A percentile compares a stretch with the other conserved stretches of the same genome.
phyloP scores from a whole-genome alignment of 192 early-diverging fungal genomes.

The Coemansia sp. region DNA sequence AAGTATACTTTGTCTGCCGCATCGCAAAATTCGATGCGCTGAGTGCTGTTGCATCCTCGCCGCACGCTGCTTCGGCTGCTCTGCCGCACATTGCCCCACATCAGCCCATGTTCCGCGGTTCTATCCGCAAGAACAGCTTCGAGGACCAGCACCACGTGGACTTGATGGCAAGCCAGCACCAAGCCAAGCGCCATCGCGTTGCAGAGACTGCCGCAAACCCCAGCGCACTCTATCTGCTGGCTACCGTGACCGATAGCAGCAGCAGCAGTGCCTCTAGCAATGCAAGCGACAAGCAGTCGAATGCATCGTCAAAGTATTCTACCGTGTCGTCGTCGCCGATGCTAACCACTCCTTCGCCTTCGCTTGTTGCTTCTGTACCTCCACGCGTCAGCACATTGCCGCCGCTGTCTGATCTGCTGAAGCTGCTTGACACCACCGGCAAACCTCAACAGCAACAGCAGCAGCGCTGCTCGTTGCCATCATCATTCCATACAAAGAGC shows the following conservation, averaged over 20 bases:
- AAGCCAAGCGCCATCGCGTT: slow-evolving; percentile 18
- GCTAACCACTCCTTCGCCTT: slow-evolving; percentile 21
- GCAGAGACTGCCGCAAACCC: background rate
- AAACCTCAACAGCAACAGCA: slow-evolving; percentile 7
- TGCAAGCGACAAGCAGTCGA: background rate
- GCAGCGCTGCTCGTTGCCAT: background rate
- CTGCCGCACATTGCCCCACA: slow-evolving; percentile 6
- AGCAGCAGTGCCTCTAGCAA: background rate
- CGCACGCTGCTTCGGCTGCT: background rate
- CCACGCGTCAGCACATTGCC: slow-evolving; percentile 22
- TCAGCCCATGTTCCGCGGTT: background rate
- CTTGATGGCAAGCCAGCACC: background rate
- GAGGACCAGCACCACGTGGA: background rate
- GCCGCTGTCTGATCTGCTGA: slow-evolving; percentile 38
- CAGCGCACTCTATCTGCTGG: slow-evolving; percentile 37
- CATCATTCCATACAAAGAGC: background rate
- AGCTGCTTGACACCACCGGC: slow-evolving; percentile 13
- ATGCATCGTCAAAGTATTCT: slow-evolving; percentile 12
- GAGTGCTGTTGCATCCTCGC: slow-evolving; percentile 7
- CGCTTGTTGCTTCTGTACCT: slow-evolving; percentile 11
- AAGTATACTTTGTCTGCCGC: slow-evolving; percentile 40
- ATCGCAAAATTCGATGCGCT: slow-evolving; percentile 39
- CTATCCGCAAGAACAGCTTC: background rate
- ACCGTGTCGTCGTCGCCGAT: slow-evolving; percentile 24
- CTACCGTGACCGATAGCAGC: slow-evolving; percentile 25